phyloP scores from a whole-genome alignment of 257 asterid genomes.

The Penstemon newberryi region DNA sequence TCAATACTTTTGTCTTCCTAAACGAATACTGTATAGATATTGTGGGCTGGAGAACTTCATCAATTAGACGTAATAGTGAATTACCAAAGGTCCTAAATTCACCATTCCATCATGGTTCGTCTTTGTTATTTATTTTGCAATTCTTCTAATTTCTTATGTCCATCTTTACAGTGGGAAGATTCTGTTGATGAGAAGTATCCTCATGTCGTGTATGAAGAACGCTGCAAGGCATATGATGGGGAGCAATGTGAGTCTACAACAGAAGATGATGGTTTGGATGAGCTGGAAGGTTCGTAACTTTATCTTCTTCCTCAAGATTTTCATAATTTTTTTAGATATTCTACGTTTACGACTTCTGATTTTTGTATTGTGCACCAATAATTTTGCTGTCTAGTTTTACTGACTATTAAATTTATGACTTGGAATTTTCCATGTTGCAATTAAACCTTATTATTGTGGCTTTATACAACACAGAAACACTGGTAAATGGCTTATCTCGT shows the following conservation, averaged over 20 bases:
- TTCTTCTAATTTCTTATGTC: conserved; percentile 4
- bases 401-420: not conserved
- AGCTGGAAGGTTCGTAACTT: conserved; percentile 76
- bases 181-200: conserved; percentile 80
- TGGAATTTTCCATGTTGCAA: conserved; percentile 8
- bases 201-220: conserved; percentile 91
- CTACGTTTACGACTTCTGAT: not conserved
- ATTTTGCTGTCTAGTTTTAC: not conserved
- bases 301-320: conserved; percentile 7
- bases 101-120: conserved; percentile 18
- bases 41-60: conserved; percentile 99
- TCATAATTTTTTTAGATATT: not conserved
- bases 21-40: conserved; percentile 55
- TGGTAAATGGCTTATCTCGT: conserved; percentile 77
- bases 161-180: conserved; percentile 78
- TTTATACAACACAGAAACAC: conserved; percentile 55
- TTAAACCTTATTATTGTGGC: conserved; percentile 17
- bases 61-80: conserved; percentile 85
- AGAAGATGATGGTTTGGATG: conserved; percentile 55
- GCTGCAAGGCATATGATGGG: conserved; percentile 71
- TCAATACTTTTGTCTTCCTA: conserved; percentile 39
- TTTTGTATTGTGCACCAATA: not conserved
- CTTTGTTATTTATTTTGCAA: conserved; percentile 6
- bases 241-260: conserved; percentile 48
- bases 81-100: conserved; percentile 71